Base-by-base conservation (phyloP, 1,284 basidiomycete genomes). In the Ceratobasidium sp. region DNA sequence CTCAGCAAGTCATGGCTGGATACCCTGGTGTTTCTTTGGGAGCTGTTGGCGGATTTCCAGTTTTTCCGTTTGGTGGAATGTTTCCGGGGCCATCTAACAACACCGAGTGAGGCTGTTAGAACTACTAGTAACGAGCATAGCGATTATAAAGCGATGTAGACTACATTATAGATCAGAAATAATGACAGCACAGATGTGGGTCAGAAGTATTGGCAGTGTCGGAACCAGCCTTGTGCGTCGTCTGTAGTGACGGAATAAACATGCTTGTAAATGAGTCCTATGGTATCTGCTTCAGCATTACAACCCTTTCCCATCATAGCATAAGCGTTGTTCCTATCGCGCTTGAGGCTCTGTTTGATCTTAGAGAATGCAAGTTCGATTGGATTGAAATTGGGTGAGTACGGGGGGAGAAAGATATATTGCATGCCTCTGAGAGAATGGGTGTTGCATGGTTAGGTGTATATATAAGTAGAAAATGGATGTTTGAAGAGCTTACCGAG, bases 351-450 rank as follows among this genome's bases (percentile, higher is more conserved):
- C 23, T 26, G 28, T 65, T 80, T 80, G 61, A 79, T 54, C n/a
- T 33, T 39, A 17, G 78, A 79, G 51, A 80, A 80, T 11, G 69
- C 60, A n/a, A 66, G 58, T 47, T 80, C 77, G 42, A 80, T 79
- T 0, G 77, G 79, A 28, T 79, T 80, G 61, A 75, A 75, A 35
- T 78, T 75, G 6, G 79, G 79, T 3, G 75, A 79, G 58, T 80
- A 80, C 0, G 78, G 68, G 37, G 78, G 79, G 17, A 78, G 73
- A 60, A 71, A 78, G 20, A 58, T 39, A 49, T 73, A 56, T 26
- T 63, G 39, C 71, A 77, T 79, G 37, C 69, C 81, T 23, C 78
- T 78, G 54, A n/a, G n/a, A n/a, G n/a, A n/a, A n/a, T n/a, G 8
- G 0, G 23, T 35, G 20, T n/a, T 47, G 26, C n/a, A 71, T 13